Evolutionary conservation across 1,139 yeast genomes (phyloP), one percentile per base, ranked within the genome.

Genomic region (Yarrowia galli): DNA sequence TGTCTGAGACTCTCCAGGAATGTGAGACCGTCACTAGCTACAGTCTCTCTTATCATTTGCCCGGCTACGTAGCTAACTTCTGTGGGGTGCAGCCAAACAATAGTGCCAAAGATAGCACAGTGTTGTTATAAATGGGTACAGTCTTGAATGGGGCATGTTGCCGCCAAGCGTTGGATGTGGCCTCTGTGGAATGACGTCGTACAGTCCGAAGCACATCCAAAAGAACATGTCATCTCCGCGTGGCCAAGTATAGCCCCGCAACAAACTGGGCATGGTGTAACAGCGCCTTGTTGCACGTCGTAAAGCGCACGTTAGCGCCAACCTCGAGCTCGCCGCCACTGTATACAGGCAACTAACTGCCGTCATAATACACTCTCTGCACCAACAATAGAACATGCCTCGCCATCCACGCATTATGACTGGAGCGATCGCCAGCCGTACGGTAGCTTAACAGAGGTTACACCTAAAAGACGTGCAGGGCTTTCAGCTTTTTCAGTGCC

Each of bases 351-450:
- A 7, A 2, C 20, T 7, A 7, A 10, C 23, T 20, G 5, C 38
- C 6, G 56, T 5, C 38, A 18, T 10, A 12, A 25, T 12, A 51
- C 42, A 22, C 56, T 6, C 56, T 8, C 15, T 53, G 43, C 58
- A 36, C 58, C 58, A 36, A 36, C 58, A 53, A 53, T 36, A 35
- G 43, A 36, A 53, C 58, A 53, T 53, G 58, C 58, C 58, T 53
- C n/a, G 28, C 32, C 32, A 10, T 20, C 20, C n/a, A 22, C 45
- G 46, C 61, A 38, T 40, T 54, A 23, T 54, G 45, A 54, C 61
- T 54, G 61, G 61, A 54, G 61, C 61, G 61, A 54, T 54, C 61
- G 61, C 61, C 61, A 54, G 61, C 61, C 61, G 61, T 54, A 54
- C 61, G 45, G 60, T 53, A 35, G 43, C 45, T 53, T 53, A 53